Evolutionary conservation across 1,139 yeast genomes (phyloP), one percentile per base, ranked within the genome.

Genomic region (Zygosaccharomyces pseudobailii): DNA sequence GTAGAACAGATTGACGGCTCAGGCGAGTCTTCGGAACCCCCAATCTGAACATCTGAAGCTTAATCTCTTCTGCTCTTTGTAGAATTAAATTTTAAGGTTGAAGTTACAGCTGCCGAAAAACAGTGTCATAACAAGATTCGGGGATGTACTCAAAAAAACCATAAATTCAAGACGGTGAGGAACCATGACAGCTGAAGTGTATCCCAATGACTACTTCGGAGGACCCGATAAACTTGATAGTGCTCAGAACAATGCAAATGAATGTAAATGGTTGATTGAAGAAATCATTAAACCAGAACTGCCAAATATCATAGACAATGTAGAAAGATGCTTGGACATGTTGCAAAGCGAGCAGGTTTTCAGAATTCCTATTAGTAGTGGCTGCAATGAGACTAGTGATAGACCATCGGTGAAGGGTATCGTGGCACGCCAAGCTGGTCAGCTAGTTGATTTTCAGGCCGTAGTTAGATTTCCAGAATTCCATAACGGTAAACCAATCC

Each of bases 231-330:
- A 52, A 10, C 39, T 33, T 9, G 41, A 43, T 7, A 9, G 32
- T 1, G 55, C 10, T 4, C 45, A 52, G 13, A 56, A 49, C 21
- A 34, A 20, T 6, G 59, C 10, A 7, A 47, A 34, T 25, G 65
- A 69, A 42, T 62, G 58, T 25, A 47, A 45, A 34, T 70, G 74
- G 74, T 55, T 70, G 24, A 61, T 70, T 9, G 55, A 62, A 10
- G 63, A 63, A 24, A 60, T 70, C 9, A 64, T 70, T 28, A 65
- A 63, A 45, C 72, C 73, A 1, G 70, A 68, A 40, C 47, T 70
- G 27, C 72, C 71, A 32, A 61, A 58, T 37, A 57, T 70, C 2
- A 55, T 66, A 4, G 74, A 69, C 31, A 63, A 69, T n/a, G 59
- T 70, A 3, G 59, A 56, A 32, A 55, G 59, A 28, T 69, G 73